Base-by-base conservation (phyloP, 495 filamentous ascomycete species). In the Aspergillus indologenus region DNA sequence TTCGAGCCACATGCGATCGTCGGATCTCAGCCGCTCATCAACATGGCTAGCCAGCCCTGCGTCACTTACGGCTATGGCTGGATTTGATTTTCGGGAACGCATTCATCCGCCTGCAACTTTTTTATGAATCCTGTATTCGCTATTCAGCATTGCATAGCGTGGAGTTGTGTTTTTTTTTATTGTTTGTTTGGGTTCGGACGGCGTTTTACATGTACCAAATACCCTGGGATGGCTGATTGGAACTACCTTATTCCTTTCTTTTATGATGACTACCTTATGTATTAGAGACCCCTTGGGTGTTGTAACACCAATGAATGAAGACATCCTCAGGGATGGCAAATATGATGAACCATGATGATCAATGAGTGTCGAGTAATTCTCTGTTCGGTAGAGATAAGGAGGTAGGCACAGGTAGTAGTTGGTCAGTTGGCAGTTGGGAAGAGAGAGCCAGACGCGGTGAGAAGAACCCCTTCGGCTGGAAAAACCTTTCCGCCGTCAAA, bases 41-140 rank as follows among this genome's bases (percentile, higher is more conserved):
- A 59, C 51, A 58, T 74, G 42, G 59, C 43, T 22, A 67, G 62
- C 50, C 71, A 72, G 53, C 62, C 73, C 8, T 75, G 73, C 60
- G 70, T 74, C 68, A 74, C 56, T 64, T 76, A 78, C 45, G 72
- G 73, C 50, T 75, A 75, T 53, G 73, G 72, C 56, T 76, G 75
- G 75, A 71, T 78, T 56, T 78, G 58, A 71, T 29, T 20, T 31
- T 49, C 20, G 15, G 50, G 7, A 54, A n/a, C n/a, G 52, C 48
- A 19, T 14, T 48, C 44, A 53, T 34, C 12, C 26, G 51, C 66
- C 59, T 42, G 53, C 40, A 64, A 58, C 34, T 45, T 60, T 60
- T 52, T 49, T 53, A 59, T 52, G 49, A 53, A 58, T 62, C 45
- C 47, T 61, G 44, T 56, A 43, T 53, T 54, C 29, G 48, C 21